Percentiles rank a stretch among this genome's conserved stretches.
Conservation (phyloP, 1,284 basidiomycete species). For the Papiliotrema terrestris region DNA sequence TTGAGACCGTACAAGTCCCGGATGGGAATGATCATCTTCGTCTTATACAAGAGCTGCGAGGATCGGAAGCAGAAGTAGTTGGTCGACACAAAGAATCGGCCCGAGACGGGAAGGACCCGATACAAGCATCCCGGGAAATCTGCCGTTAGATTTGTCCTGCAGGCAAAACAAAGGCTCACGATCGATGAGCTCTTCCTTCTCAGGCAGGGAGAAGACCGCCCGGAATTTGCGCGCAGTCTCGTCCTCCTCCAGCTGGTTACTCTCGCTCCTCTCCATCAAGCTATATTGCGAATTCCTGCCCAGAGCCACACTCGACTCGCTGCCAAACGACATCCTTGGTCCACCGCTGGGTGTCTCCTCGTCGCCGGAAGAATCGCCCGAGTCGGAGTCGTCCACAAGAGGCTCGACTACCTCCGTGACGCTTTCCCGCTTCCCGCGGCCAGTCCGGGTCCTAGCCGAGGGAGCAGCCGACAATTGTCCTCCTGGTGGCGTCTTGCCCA, state of each 20-base stretch:
- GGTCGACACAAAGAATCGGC: slow-evolving; percentile 78
- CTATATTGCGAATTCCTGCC: slow-evolving; percentile 56
- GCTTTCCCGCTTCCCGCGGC: slow-evolving; percentile 5
- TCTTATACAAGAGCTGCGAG: slow-evolving; percentile 69
- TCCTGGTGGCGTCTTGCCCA: neutral
- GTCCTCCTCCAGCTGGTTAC: slow-evolving; percentile 24
- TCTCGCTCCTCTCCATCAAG: slow-evolving; percentile 55
- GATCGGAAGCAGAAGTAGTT: slow-evolving; percentile 89
- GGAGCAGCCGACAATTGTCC: neutral
- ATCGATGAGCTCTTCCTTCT: slow-evolving; percentile 78
- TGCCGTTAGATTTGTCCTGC: slow-evolving; percentile 39
- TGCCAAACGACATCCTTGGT: neutral
- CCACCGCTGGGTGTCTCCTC: neutral
- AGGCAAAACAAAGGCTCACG: slow-evolving; percentile 56
- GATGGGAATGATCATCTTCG: slow-evolving; percentile 91
- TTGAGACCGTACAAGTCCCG: slow-evolving; percentile 80
- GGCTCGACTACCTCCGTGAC: slow-evolving; percentile 27
- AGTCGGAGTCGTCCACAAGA: slow-evolving; percentile 7
- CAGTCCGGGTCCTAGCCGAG: neutral
- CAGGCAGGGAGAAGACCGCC: slow-evolving; percentile 73
- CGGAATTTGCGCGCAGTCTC: slow-evolving; percentile 58
- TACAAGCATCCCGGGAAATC: slow-evolving; percentile 85
- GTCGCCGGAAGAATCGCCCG: slow-evolving; percentile 11
- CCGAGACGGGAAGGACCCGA: slow-evolving; percentile 77
- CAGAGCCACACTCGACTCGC: neutral